Percentiles rank a stretch among this genome's conserved stretches.
Conservation (phyloP, 2,329 filamentous ascomycete species). For the Sclerotinia subarctica region DNA sequence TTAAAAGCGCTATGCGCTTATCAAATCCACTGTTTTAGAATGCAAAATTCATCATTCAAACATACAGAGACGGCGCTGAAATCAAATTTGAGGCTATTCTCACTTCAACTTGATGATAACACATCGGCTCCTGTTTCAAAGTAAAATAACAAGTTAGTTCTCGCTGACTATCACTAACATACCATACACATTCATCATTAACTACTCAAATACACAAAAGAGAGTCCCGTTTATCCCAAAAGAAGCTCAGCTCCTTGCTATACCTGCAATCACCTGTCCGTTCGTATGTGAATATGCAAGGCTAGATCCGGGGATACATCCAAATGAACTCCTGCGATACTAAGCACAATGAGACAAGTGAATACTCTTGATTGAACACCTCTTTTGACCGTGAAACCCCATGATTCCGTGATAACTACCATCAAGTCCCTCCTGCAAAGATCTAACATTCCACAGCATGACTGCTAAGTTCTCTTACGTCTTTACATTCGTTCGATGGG, state of each 20-base stretch:
- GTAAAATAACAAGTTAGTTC: background rate
- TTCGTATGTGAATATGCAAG: constrained; percentile 1
- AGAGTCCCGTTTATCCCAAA: constrained; percentile 5
- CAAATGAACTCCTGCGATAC: background rate
- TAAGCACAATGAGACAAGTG: background rate
- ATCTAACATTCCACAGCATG: background rate
- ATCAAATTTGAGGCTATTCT: background rate
- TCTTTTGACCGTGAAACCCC: background rate
- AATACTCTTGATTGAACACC: background rate
- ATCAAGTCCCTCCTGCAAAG: background rate
- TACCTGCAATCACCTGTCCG: background rate
- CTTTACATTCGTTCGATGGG: background rate
- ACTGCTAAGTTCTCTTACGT: background rate
- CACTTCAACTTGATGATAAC: background rate
- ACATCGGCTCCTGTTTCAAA: background rate
- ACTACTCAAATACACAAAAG: constrained; percentile 2
- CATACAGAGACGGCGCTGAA: background rate
- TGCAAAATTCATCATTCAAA: background rate
- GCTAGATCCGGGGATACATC: background rate
- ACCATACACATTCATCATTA: background rate
- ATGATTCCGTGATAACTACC: background rate
- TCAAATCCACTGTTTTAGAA: background rate
- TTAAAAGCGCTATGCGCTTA: too few species aligned
- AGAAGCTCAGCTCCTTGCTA: background rate
- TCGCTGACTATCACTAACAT: constrained; percentile 1